Percentiles rank a stretch among this genome's conserved stretches.
These are phyloP conservation scores for Exophiala mesophila DNA, from an alignment of 2,329 filamentous ascomycete genomes.

Conservation along the genomic window DNA sequence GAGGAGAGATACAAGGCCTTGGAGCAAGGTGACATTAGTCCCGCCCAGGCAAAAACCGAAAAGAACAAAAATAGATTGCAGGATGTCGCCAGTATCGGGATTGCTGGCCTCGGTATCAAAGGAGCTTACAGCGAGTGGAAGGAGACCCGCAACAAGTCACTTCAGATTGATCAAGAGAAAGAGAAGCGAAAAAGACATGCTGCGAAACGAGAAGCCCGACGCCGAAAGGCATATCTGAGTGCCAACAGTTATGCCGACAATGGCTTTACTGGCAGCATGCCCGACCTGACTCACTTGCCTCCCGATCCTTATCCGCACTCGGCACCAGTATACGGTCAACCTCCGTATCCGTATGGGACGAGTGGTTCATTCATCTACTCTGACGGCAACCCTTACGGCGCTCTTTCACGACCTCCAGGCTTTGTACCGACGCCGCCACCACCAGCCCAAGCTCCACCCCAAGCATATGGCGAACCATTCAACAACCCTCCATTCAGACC, in stretches of 20 bases:
- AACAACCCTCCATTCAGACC: neutral
- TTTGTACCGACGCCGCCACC: conserved; percentile 7
- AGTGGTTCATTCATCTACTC: conserved; percentile 10
- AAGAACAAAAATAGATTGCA: conserved; percentile 60
- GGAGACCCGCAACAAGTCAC: conserved; percentile 59
- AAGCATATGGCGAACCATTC: neutral
- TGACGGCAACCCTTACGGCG: conserved; percentile 23
- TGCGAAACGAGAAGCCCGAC: conserved; percentile 24
- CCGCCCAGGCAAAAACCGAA: conserved; percentile 58
- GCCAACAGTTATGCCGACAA: conserved; percentile 17
- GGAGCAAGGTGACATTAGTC: conserved; percentile 58
- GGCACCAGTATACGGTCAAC: neutral
- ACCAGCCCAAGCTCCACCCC: conserved; percentile 5
- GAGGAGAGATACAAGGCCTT: conserved; percentile 57
- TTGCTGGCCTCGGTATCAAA: conserved; percentile 64
- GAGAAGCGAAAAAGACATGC: conserved; percentile 38
- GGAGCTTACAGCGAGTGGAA: conserved; percentile 63
- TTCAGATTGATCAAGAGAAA: conserved; percentile 52
- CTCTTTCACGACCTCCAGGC: conserved; percentile 8
- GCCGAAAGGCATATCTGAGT: conserved; percentile 22
- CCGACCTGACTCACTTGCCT: conserved; percentile 14
- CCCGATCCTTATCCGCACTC: conserved; percentile 6
- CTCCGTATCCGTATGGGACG: conserved; percentile 3
- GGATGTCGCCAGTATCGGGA: conserved; percentile 61
- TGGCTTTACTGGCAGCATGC: conserved; percentile 19